Percentiles rank a stretch among this genome's conserved stretches.
Conservation (phyloP, 1,284 basidiomycete genomes). For the Ganoderma leucocontextum region DNA sequence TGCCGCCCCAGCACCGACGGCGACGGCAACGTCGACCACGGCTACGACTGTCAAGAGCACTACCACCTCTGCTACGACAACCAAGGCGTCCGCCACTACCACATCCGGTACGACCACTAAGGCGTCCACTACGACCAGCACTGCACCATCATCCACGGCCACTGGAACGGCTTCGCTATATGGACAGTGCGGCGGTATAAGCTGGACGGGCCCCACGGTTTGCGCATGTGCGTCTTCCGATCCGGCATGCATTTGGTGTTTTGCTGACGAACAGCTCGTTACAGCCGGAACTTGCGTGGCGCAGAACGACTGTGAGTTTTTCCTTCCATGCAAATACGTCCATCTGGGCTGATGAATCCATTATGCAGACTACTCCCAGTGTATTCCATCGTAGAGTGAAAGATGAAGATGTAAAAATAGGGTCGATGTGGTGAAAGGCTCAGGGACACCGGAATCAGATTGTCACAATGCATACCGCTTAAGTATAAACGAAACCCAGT, state of each 20-base stretch:
- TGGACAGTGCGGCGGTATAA: conserved; percentile 56
- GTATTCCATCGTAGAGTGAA: conserved; percentile 41
- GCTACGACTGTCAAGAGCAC: conserved; percentile 23
- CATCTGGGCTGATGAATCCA: conserved; percentile 1
- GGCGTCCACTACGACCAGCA: conserved; percentile 30
- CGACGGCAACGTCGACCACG: conserved; percentile 36
- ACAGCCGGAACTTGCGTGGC: conserved; percentile 49
- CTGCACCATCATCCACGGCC: conserved; percentile 38
- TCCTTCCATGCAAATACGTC: neutral
- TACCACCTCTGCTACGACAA: conserved; percentile 38
- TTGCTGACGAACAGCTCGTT: neutral
- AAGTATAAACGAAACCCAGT: neutral
- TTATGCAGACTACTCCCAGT: conserved; percentile 54
- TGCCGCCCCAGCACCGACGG: conserved; percentile 47
- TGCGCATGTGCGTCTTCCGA: conserved; percentile 42
- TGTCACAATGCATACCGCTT: neutral
- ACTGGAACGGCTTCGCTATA: conserved; percentile 40
- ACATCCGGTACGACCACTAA: conserved; percentile 42
- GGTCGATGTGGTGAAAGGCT: neutral
- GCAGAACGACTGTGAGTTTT: conserved; percentile 52
- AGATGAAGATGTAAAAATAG: too few species aligned
- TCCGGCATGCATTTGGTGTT: neutral
- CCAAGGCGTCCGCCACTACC: conserved; percentile 24
- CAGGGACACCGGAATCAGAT: neutral
- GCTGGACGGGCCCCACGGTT: conserved; percentile 55